Base-by-base conservation (phyloP, 768 basidiomycete species). In the Mycena belliarum region DNA sequence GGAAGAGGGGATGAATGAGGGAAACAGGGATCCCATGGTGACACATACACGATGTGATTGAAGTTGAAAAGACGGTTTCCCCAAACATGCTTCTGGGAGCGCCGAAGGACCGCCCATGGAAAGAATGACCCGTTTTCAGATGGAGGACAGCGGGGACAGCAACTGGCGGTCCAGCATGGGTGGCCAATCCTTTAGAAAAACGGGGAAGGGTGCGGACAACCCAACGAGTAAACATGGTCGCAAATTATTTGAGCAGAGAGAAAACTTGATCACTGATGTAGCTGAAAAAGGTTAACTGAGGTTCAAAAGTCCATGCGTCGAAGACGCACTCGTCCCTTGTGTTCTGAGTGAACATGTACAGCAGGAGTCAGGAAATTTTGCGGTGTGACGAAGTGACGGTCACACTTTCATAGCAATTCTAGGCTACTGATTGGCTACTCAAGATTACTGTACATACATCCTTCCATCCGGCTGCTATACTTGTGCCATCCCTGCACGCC, bases 21-120 rank as follows among this genome's bases (percentile, higher is more conserved):
- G 16, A 14, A 32, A 15, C 54, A 28, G 18, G 46, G 6, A 1
- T 32, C 10, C 8, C 33, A 14, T 32, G 21, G 50, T 55, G 52
- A 25, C 45, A 79, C 90, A 65, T 61, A 94, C 95, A 99, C 38
- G 95, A 97, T 1, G 97, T 99, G 72, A 99, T 99, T 41, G 94
- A 95, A 29, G 97, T 99, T 15, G 94, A 96, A 75, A 99, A 99
- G 26, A 99, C 97, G 1, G 96, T 97, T 79, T 99, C 97, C 51
- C 97, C 97, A 75, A 84, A 98, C 52, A 87, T 84, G 68, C 91
- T 94, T 67, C 80, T 86, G 42, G 87, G 86, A 24, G 91, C 87
- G 62, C 97, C 97, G 71, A 99, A 99, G 6, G 89, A 89, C 40
- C 84, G 84, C 21, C 97, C 97, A 49, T 77, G 69, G 82, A 97